phyloP scores from a whole-genome alignment of 2,329 filamentous ascomycete genomes.

The Mycogone perniciosa region DNA sequence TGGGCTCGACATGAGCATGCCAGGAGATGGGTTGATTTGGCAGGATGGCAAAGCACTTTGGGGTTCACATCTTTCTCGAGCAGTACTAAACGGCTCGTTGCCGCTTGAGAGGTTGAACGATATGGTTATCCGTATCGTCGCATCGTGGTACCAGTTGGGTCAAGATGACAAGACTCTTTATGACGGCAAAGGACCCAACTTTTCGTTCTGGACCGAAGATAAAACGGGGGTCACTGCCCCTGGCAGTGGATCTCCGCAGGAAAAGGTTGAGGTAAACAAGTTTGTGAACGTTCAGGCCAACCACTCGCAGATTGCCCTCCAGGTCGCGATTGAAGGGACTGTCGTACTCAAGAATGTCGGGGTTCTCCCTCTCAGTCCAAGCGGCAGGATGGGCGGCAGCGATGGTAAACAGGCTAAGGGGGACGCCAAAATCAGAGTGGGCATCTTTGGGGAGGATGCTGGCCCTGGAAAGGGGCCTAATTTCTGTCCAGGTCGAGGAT shows the following conservation, averaged over 20 bases:
- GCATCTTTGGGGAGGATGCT: slow-evolving; percentile 49
- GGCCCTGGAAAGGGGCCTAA: slow-evolving; percentile 52
- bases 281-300: slow-evolving; percentile 57
- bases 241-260: slow-evolving; percentile 40
- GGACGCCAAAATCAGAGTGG: slow-evolving; percentile 38
- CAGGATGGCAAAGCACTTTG: slow-evolving; percentile 63
- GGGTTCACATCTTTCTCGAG: slow-evolving; percentile 71
- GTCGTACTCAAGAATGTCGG: slow-evolving; percentile 57
- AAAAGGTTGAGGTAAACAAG: slow-evolving; percentile 52
- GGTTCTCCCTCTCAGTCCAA: slow-evolving; percentile 40
- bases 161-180: slow-evolving; percentile 64
- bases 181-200: slow-evolving; percentile 70
- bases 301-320: slow-evolving; percentile 43
- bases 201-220: slow-evolving; percentile 65
- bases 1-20: slow-evolving; percentile 66
- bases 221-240: slow-evolving; percentile 46
- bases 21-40: slow-evolving; percentile 64
- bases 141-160: slow-evolving; percentile 82
- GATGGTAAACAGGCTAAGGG: slow-evolving; percentile 16
- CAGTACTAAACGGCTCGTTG: slow-evolving; percentile 75
- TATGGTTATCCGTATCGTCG: slow-evolving; percentile 81
- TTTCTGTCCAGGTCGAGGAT: slow-evolving; percentile 59
- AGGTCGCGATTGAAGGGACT: slow-evolving; percentile 52
- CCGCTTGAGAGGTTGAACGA: slow-evolving; percentile 77
- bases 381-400: slow-evolving; percentile 22